Evolutionary conservation across 2,329 filamentous ascomycete genomes (phyloP).

Genomic region (Corinectria fuckeliana): DNA sequence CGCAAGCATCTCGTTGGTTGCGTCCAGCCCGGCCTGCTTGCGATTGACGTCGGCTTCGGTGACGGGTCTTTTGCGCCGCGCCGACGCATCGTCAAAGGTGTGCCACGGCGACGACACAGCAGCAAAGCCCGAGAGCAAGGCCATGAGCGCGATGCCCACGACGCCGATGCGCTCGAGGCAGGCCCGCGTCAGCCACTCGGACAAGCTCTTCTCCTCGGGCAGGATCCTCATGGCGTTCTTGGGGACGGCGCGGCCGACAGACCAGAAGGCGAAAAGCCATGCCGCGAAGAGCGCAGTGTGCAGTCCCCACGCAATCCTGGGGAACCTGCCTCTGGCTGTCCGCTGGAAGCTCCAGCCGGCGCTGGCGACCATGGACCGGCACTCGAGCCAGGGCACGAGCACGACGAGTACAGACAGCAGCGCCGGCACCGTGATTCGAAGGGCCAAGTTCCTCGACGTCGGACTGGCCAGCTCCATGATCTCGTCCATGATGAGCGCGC

Average conservation of each 20-base stretch:
- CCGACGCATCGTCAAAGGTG: conserved; percentile 70
- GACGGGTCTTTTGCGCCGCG: conserved; percentile 60
- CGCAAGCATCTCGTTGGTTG: conserved; percentile 79
- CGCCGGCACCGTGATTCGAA: conserved; percentile 72
- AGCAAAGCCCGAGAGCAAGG: conserved; percentile 85
- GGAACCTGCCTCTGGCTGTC: conserved; percentile 61
- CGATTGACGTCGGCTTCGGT: conserved; percentile 77
- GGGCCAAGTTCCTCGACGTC: conserved; percentile 69
- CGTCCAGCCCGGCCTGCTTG: conserved; percentile 79
- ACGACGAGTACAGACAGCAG: conserved; percentile 76
- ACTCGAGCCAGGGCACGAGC: conserved; percentile 79
- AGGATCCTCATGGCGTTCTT: conserved; percentile 39
- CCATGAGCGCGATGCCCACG: conserved; percentile 86
- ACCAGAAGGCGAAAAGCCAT: conserved; percentile 82
- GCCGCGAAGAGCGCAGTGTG: conserved; percentile 66
- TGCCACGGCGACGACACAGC: conserved; percentile 90
- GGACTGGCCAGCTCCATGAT: conserved; percentile 78
- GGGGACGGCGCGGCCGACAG: conserved; percentile 69
- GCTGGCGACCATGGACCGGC: conserved; percentile 67
- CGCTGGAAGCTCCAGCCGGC: conserved; percentile 68
- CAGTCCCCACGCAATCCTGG: conserved; percentile 68
- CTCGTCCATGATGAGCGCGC: conserved; percentile 82
- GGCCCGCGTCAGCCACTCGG: conserved; percentile 54
- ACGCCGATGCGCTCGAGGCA: conserved; percentile 77
- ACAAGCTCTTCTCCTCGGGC: conserved; percentile 39